Conservation (phyloP, 179 eudicot species). For the Nepenthes alata region DNA sequence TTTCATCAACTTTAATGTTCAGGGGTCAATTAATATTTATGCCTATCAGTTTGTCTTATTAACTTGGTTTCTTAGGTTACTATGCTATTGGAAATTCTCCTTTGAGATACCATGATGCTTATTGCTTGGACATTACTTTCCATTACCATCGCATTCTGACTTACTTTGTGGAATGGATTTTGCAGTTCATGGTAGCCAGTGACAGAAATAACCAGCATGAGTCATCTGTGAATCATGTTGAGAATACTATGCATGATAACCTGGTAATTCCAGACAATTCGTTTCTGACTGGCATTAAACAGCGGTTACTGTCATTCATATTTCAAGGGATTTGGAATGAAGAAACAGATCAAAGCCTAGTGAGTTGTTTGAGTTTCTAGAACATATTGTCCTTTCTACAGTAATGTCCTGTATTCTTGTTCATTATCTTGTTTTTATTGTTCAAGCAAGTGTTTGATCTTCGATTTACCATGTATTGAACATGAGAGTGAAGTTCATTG, state of each 20-base stretch:
- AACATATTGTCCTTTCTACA: neutral
- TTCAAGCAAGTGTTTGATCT: too few relatives aligned
- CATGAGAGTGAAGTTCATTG: too few relatives aligned
- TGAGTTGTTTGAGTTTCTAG: constrained; percentile 20
- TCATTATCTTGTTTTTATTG: neutral
- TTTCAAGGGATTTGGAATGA: constrained; percentile 75
- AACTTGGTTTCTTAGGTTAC: too few relatives aligned
- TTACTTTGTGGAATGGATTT: neutral
- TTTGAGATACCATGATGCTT: too few relatives aligned
- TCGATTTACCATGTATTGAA: too few relatives aligned
- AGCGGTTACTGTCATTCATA: constrained; percentile 86
- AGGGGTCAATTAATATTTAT: too few relatives aligned
- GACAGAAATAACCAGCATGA: constrained; percentile 31
- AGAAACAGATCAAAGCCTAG: constrained; percentile 70
- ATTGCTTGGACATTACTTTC: too few relatives aligned
- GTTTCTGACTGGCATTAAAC: constrained; percentile 80
- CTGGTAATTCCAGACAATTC: constrained; percentile 16
- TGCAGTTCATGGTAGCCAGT: constrained; percentile 30
- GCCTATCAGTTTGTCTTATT: too few relatives aligned
- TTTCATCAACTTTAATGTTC: too few relatives aligned
- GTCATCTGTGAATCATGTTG: constrained; percentile 27
- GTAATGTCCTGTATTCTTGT: neutral
- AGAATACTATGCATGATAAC: constrained; percentile 21
- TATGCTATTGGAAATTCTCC: too few relatives aligned
- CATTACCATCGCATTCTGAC: too few relatives aligned